Evolutionary conservation across 352 stramenopile genomes (phyloP), one percentile per base, ranked within the genome.

Genomic region (Discostella stelligera): DNA sequence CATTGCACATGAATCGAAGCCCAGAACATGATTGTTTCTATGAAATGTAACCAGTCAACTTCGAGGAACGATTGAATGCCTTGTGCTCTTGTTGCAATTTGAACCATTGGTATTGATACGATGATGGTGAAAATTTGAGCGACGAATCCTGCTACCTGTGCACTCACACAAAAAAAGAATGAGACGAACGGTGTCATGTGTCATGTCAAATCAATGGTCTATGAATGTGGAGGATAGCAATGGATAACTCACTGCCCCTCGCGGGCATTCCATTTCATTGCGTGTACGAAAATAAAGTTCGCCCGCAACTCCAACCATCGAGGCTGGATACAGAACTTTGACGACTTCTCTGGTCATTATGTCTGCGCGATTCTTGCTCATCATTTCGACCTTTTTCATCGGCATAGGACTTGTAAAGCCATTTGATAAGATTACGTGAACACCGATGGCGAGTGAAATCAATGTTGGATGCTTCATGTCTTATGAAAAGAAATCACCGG

Each of bases 1-100:
- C 27, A 58, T 23, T 80, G 72, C 5, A 80, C 58, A 67, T 80
- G 72, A 66, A 80, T 75, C 3, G 64, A 75, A 50, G 41, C 49
- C 64, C 66, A 75, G 44, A 80, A 71, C 48, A 80, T 65, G 37
- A 80, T 41, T 46, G 72, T 18, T 59, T 80, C 72, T 0, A 80
- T 62, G 58, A 74, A 80, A 80, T 80, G 72, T 6, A 80, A 27
- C 72, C 72, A 80, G 21, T 80, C 72, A 7, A 80, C 25, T 75
- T 80, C 64, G 20, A 80, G 25, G 25, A 75, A 50, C 2, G 72
- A 75, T 1, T 54, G 32, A 23, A 80, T 64, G 39, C 56, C 56
- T 13, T 49, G 48, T 46, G 66, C 50, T 37, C 50, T 69, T 21
- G 66, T 70, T 5, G 63, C 41, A 20, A 75, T 62, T 9, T 46